Conservation (phyloP, 164 flowering plant species). For the Nelumbo lutea region DNA sequence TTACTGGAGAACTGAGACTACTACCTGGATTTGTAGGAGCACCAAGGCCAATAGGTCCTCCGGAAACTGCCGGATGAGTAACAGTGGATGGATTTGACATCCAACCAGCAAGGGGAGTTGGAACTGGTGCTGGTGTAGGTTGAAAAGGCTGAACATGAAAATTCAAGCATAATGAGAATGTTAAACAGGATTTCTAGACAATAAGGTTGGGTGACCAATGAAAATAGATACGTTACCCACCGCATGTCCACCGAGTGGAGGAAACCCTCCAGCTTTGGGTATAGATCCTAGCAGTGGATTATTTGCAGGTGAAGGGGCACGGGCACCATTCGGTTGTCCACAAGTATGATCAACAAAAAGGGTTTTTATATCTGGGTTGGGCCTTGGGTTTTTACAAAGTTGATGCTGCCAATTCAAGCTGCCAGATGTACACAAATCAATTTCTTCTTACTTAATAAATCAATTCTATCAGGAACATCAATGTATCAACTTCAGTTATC, state of each 20-base stretch:
- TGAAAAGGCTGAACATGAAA: slow-evolving; percentile 63
- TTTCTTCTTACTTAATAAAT: neutral
- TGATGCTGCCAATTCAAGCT: slow-evolving; percentile 96
- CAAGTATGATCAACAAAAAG: slow-evolving; percentile 88
- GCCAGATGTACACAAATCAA: slow-evolving; percentile 10
- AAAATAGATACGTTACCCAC: slow-evolving; percentile 25
- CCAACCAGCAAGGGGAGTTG: slow-evolving; percentile 78
- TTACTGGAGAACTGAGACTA: neutral
- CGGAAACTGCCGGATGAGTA: slow-evolving; percentile 68
- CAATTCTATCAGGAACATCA: neutral
- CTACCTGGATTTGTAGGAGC: slow-evolving; percentile 61
- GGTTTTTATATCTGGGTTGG: slow-evolving; percentile 91
- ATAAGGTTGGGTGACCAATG: neutral
- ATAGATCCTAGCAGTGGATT: slow-evolving; percentile 66
- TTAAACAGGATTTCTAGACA: neutral
- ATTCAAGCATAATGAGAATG: slow-evolving; percentile 6
- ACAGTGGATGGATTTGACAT: slow-evolving; percentile 71
- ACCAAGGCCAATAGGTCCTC: slow-evolving; percentile 64
- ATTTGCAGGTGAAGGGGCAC: slow-evolving; percentile 79
- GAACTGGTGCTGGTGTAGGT: slow-evolving; percentile 55
- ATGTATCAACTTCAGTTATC: neutral
- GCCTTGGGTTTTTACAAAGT: slow-evolving; percentile 82
- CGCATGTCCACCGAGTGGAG: slow-evolving; percentile 78
- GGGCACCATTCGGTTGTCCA: slow-evolving; percentile 85
- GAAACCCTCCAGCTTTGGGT: slow-evolving; percentile 78